phyloP scores from a whole-genome alignment of 441 rosid species.

The Gossypium lobatum region DNA sequence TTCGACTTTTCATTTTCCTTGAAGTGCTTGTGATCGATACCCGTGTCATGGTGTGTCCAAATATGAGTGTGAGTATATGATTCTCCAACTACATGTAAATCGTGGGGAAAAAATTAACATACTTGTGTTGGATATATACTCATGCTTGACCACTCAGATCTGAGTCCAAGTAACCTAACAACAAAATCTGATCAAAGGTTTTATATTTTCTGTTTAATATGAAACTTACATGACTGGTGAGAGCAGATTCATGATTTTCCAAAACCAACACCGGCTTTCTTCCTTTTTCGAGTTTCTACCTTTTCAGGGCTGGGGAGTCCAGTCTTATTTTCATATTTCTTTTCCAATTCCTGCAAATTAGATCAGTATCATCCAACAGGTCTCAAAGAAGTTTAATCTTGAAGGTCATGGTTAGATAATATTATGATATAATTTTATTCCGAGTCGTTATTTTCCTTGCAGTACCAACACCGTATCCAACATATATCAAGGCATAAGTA shows the following conservation, averaged over 20 bases:
- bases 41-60: background rate
- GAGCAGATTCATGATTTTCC: constrained; percentile 50
- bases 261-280: constrained; percentile 74
- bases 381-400: background rate
- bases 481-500: background rate
- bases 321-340: constrained; percentile 67
- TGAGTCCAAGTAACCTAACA: background rate
- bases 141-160: background rate
- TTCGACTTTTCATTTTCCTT: background rate
- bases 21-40: background rate
- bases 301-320: constrained; percentile 80
- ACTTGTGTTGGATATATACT: background rate
- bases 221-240: constrained; percentile 8
- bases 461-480: background rate
- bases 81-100: background rate
- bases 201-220: background rate
- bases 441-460: background rate
- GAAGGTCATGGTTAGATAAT: background rate
- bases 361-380: constrained; percentile 9
- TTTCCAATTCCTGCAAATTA: constrained; percentile 60
- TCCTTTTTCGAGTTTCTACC: constrained; percentile 45
- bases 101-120: background rate
- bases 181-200: background rate
- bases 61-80: background rate
- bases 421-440: background rate